A percentile compares a stretch with the other conserved stretches of the same genome.
Conservation (phyloP, 2,329 filamentous ascomycete genomes). For the Aspergillus pseudoviridinutans region DNA sequence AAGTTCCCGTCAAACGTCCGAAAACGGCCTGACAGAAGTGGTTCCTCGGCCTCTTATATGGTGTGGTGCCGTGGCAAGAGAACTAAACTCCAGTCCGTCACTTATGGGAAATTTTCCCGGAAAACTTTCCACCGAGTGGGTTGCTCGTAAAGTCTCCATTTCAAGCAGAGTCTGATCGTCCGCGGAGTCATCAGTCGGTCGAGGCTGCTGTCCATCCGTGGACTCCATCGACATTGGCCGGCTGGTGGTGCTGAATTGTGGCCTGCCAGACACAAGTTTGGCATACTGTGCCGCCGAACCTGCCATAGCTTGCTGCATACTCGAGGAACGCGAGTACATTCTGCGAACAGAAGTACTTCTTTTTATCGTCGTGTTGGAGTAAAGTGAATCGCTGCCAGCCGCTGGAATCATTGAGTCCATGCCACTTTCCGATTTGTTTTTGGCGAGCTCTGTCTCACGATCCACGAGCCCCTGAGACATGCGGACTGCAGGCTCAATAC, state of each 20-base stretch:
- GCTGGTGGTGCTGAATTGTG: conserved; percentile 6
- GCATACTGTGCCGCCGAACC: conserved; percentile 12
- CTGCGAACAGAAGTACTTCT: conserved; percentile 8
- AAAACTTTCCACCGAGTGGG: conserved; percentile 26
- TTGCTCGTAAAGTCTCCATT: conserved; percentile 9
- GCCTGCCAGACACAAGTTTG: conserved; percentile 9
- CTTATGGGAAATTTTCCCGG: conserved; percentile 32
- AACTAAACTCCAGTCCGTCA: conserved; percentile 23
- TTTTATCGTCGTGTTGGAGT: conserved; percentile 14
- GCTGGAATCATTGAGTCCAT: neutral
- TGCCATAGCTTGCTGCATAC: conserved; percentile 5
- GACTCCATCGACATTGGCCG: conserved; percentile 13
- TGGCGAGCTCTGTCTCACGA: neutral
- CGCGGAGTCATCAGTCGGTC: conserved; percentile 3
- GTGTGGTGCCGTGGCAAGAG: conserved; percentile 21
- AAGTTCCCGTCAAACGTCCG: conserved; percentile 5
- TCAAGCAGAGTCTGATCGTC: conserved; percentile 11
- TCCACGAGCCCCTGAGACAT: conserved; percentile 4
- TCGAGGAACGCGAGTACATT: conserved; percentile 5
- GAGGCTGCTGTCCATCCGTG: neutral
- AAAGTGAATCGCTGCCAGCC: conserved; percentile 18
- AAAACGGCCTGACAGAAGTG: conserved; percentile 29
- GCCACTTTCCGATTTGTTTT: neutral
- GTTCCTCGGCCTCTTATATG: conserved; percentile 20
- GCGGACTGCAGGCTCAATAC: conserved; percentile 2